Evolutionary conservation across 768 basidiomycete species (phyloP).

Genomic region (Fibroporia radiculosa): DNA sequence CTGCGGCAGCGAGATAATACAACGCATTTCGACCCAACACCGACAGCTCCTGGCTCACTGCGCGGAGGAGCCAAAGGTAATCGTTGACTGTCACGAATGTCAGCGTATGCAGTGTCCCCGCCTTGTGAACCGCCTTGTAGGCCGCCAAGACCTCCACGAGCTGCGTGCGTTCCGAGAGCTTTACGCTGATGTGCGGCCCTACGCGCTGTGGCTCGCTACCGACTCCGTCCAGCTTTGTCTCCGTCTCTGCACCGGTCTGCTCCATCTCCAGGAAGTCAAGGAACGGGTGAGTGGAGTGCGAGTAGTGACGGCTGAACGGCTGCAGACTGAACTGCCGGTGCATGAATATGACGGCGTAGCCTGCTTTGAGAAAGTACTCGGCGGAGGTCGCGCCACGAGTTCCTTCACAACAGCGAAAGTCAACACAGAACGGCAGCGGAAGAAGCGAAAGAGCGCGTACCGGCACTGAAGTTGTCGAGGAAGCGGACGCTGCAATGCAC

Average conservation of each 20-base stretch:
- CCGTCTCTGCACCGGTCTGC: not conserved
- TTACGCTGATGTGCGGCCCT: conserved; percentile 54
- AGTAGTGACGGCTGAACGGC: conserved; percentile 96
- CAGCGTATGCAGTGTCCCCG: conserved; percentile 73
- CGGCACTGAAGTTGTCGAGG: conserved; percentile 97
- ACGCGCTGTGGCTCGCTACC: not conserved
- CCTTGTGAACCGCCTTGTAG: conserved; percentile 74
- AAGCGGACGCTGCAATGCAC: conserved; percentile 78
- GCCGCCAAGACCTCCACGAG: conserved; percentile 66
- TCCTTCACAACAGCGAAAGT: conserved; percentile 35
- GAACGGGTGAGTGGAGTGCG: conserved; percentile 96
- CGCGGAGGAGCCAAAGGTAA: conserved; percentile 87
- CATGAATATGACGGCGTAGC: conserved; percentile 98
- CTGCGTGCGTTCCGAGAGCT: conserved; percentile 51
- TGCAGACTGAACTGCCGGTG: conserved; percentile 96
- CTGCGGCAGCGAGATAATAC: conserved; percentile 97
- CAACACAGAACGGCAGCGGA: not conserved
- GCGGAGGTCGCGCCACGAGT: conserved; percentile 97
- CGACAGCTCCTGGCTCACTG: conserved; percentile 72
- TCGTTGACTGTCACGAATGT: conserved; percentile 94
- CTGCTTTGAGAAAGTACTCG: conserved; percentile 91
- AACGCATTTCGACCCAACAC: conserved; percentile 62
- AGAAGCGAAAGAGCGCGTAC: conserved; percentile 32
- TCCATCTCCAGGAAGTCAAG: conserved; percentile 86
- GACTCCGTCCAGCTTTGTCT: not conserved